phyloP scores from a whole-genome alignment of 495 filamentous ascomycete genomes.

The Tuber indicum region DNA sequence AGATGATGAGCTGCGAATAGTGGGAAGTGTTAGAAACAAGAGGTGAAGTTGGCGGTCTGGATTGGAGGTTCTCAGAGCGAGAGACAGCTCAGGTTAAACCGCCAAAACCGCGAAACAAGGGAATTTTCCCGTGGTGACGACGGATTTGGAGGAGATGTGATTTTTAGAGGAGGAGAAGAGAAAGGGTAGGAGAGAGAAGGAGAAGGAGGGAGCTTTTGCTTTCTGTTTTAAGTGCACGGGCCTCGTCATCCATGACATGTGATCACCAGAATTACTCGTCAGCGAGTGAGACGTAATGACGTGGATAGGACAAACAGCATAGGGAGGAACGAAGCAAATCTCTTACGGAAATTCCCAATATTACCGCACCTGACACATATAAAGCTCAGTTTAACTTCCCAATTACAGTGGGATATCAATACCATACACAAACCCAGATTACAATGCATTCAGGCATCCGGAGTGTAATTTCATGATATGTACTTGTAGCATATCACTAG shows the following conservation, averaged over 20 bases:
- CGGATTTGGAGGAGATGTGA: background rate
- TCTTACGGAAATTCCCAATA: background rate
- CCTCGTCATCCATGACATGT: background rate
- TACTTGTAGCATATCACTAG: no score
- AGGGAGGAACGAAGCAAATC: background rate
- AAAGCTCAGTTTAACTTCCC: background rate
- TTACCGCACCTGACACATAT: background rate
- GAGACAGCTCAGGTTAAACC: background rate
- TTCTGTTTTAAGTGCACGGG: background rate
- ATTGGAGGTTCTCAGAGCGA: background rate
- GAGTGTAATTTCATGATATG: background rate
- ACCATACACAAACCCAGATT: background rate
- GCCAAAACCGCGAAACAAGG: background rate
- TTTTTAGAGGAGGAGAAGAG: background rate
- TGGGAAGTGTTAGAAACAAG: background rate
- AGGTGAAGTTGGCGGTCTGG: background rate
- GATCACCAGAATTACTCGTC: background rate
- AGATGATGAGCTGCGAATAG: background rate
- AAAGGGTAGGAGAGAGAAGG: background rate
- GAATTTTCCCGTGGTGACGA: background rate
- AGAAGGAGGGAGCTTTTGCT: background rate
- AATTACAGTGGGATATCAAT: background rate
- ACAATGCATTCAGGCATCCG: background rate
- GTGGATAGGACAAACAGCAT: background rate
- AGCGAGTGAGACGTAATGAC: background rate